Evolutionary conservation across 2,329 filamentous ascomycete species (phyloP), one percentile per base, ranked within the genome.

Genomic region (Aspergillus novoparasiticus): DNA sequence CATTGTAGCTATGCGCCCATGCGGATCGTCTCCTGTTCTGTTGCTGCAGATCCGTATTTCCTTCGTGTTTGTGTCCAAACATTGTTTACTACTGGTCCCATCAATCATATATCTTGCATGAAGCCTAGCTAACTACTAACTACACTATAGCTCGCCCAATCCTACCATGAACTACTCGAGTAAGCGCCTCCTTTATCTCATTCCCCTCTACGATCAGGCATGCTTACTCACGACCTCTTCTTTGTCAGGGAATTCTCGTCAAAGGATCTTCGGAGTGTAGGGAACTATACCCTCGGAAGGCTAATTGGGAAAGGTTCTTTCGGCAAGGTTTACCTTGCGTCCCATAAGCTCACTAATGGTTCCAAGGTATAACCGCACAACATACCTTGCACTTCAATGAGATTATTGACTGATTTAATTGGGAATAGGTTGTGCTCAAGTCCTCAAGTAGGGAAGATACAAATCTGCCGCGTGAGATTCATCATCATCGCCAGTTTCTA

Each of bases 221-320:
- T n/a, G 48, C 6, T 36, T 55, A 23, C 30, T 57, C 45, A 62
- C 43, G 64, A 50, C 43, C 32, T 23, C 21, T 28, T 57, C 62
- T 30, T 69, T 28, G 10, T 63, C 78, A 97, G 93, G 83, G 94
- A 98, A 81, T 99, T 99, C 83, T 90, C 92, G 64, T 93, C 92
- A 71, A 91, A 90, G 76, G 94, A 99, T 69, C 87, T 99, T 69
- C 90, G 91, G 73, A 92, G 90, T 60, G 95, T 99, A 65, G 95
- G 95, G 71, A 98, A 97, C 82, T 99, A 99, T 79, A 90, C 89
- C 41, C 86, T 99, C 62, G 95, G 95, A 53, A 89, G 89, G 64
- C 84, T 99, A 63, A 97, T 99, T 76, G 95, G 95, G 69, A 99
- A 98, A 77, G 95, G 95, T 62, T 97, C 94, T 67, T 99, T 99